These are phyloP conservation scores for Penicillium sp. DNA, from an alignment of 2,329 filamentous ascomycete species.

Conservation along the genomic window DNA sequence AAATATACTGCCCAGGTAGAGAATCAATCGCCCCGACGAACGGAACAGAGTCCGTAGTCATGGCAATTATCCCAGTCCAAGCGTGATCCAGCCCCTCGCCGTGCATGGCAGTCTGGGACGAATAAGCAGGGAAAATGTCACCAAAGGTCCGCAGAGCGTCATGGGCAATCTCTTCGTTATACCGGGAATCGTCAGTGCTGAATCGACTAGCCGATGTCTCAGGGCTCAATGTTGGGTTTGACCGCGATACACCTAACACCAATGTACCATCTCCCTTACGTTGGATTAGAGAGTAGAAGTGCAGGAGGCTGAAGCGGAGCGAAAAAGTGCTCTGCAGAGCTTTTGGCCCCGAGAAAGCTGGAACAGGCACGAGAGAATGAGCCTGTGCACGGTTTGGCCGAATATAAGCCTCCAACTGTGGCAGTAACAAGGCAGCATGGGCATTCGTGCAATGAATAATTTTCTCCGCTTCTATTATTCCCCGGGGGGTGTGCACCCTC, in stretches of 20 bases:
- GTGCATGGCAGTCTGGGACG: slow-evolving; percentile 22
- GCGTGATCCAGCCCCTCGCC: slow-evolving; percentile 49
- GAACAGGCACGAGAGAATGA: slow-evolving; percentile 45
- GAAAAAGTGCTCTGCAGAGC: slow-evolving; percentile 46
- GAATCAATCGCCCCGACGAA: slow-evolving; percentile 47
- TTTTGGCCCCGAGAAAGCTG: slow-evolving; percentile 37
- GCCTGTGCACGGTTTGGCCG: slow-evolving; percentile 49
- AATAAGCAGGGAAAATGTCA: slow-evolving; percentile 35
- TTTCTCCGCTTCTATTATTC: slow-evolving; percentile 18
- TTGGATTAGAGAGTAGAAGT: slow-evolving; percentile 54
- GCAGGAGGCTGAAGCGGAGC: slow-evolving; percentile 47
- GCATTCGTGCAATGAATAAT: slow-evolving; percentile 30
- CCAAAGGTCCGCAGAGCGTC: slow-evolving; percentile 41
- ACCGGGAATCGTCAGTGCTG: slow-evolving; percentile 43
- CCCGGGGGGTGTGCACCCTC: slow-evolving; percentile 22
- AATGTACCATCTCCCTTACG: slow-evolving; percentile 46
- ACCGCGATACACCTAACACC: slow-evolving; percentile 46
- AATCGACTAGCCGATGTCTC: slow-evolving; percentile 32
- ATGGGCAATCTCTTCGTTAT: slow-evolving; percentile 42
- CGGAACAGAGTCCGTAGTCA: slow-evolving; percentile 50
- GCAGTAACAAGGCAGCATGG: slow-evolving; percentile 24
- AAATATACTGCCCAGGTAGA: slow-evolving; percentile 49
- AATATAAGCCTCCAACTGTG: slow-evolving; percentile 30
- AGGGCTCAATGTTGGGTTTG: slow-evolving; percentile 41
- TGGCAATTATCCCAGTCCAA: slow-evolving; percentile 52